A percentile compares a stretch with the other conserved stretches of the same genome.
Conservation (phyloP, 495 filamentous ascomycete species). For the Tuber magnatum region DNA sequence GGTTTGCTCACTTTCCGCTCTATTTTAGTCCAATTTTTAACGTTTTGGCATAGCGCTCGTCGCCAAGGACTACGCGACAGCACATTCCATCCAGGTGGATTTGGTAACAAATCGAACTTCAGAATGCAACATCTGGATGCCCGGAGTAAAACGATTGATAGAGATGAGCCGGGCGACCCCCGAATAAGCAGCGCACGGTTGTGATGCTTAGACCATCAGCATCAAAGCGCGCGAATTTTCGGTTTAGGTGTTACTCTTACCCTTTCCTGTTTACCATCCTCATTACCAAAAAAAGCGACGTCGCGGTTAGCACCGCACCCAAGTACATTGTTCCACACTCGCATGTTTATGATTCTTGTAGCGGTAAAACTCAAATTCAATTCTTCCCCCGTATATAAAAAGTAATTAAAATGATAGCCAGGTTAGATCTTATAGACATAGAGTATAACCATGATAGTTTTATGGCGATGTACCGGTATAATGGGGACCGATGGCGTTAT, state of each 20-base stretch:
- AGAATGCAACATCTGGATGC: slow-evolving; percentile 93
- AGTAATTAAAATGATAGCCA: neutral
- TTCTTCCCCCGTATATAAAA: neutral
- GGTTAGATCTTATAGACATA: neutral
- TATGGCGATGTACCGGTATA: neutral
- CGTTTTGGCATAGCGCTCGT: slow-evolving; percentile 59
- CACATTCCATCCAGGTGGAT: slow-evolving; percentile 66
- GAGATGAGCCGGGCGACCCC: slow-evolving; percentile 76
- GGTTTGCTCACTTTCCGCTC: slow-evolving; percentile 20
- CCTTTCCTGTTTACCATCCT: neutral
- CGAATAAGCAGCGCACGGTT: slow-evolving; percentile 15
- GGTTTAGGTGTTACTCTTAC: neutral
- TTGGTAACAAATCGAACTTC: slow-evolving; percentile 73
- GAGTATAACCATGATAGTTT: neutral
- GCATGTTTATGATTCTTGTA: neutral
- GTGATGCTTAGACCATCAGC: neutral
- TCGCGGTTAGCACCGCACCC: neutral
- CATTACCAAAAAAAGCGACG: neutral
- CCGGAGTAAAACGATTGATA: slow-evolving; percentile 85
- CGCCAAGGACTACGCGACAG: slow-evolving; percentile 66
- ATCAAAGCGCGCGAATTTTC: neutral
- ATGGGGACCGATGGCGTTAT: neutral
- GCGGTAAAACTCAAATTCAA: neutral
- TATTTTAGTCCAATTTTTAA: slow-evolving; percentile 42
- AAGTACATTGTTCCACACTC: neutral